Percentiles rank a stretch among this genome's conserved stretches.
Conservation (phyloP, 768 basidiomycete genomes). For the Boletus insuetus region DNA sequence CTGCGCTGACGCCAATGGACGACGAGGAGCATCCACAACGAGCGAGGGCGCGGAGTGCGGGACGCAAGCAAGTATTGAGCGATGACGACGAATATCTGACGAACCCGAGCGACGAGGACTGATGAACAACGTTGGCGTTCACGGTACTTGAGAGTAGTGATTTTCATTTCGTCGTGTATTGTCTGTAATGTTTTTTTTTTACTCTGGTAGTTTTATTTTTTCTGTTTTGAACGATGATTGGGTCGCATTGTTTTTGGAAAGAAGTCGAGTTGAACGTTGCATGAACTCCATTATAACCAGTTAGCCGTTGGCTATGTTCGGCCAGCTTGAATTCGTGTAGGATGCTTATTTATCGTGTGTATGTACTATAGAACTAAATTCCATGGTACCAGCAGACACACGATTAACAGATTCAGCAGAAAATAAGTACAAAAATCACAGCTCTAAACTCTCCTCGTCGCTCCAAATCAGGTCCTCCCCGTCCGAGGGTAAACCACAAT, state of each 20-base stretch:
- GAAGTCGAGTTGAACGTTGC: no score
- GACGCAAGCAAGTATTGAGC: slow-evolving; percentile 72
- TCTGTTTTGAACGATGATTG: slow-evolving; percentile 4
- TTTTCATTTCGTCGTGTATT: slow-evolving; percentile 12
- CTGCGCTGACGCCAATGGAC: slow-evolving; percentile 77
- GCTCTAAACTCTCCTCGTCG: slow-evolving; percentile 39
- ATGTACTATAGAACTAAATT: no score
- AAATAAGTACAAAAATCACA: no score
- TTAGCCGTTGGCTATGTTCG: no score
- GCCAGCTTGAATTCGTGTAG: no score
- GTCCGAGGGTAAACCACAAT: slow-evolving; percentile 46
- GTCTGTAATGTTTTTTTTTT: slow-evolving; percentile 10
- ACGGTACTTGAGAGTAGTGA: background rate
- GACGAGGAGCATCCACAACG: slow-evolving; percentile 69
- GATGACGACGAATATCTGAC: slow-evolving; percentile 66
- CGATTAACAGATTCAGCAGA: no score
- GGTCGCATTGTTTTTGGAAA: background rate
- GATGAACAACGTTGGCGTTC: slow-evolving; percentile 17
- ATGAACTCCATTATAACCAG: no score
- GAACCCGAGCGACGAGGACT: slow-evolving; percentile 69
- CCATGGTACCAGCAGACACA: no score
- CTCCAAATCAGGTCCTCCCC: slow-evolving; percentile 55
- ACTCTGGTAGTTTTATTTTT: slow-evolving; percentile 4
- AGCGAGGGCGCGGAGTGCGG: slow-evolving; percentile 54
- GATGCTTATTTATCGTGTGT: no score